Evolutionary conservation across 2,329 filamentous ascomycete species (phyloP).

Genomic region (Dryadomyces quercus-mongolicae): DNA sequence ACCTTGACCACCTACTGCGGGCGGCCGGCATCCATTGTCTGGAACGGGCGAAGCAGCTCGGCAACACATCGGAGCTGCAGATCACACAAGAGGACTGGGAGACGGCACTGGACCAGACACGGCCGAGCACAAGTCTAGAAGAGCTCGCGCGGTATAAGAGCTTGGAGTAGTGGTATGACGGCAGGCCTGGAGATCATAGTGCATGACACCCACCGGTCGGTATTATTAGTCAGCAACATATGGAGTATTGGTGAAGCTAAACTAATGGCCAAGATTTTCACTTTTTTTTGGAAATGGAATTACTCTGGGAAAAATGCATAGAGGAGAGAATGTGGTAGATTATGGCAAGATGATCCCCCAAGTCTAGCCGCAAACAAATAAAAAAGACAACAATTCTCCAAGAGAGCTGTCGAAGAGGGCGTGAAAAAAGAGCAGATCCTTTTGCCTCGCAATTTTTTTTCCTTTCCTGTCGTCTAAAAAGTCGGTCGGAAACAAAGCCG

Average conservation of each 20-base stretch:
- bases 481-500: neutral
- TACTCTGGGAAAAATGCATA: neutral
- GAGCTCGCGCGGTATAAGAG: slow-evolving; percentile 11
- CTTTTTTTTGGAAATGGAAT: neutral
- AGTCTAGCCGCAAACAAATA: neutral
- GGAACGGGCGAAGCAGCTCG: slow-evolving; percentile 15
- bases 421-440: neutral
- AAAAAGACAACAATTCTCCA: neutral
- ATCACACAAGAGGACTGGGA: slow-evolving; percentile 38
- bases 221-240: neutral
- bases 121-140: slow-evolving; percentile 31
- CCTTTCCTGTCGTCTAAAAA: neutral
- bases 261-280: too few species aligned
- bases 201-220: neutral
- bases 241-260: too few species aligned
- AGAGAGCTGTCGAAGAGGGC: neutral
- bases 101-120: slow-evolving; percentile 32
- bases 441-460: neutral
- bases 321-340: neutral
- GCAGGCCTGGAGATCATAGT: neutral
- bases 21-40: slow-evolving; percentile 26
- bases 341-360: neutral
- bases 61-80: slow-evolving; percentile 13
- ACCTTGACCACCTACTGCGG: slow-evolving; percentile 41
- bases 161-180: slow-evolving; percentile 1